Conservation (phyloP, 768 basidiomycete species). For the Nidularia pulvinata region DNA sequence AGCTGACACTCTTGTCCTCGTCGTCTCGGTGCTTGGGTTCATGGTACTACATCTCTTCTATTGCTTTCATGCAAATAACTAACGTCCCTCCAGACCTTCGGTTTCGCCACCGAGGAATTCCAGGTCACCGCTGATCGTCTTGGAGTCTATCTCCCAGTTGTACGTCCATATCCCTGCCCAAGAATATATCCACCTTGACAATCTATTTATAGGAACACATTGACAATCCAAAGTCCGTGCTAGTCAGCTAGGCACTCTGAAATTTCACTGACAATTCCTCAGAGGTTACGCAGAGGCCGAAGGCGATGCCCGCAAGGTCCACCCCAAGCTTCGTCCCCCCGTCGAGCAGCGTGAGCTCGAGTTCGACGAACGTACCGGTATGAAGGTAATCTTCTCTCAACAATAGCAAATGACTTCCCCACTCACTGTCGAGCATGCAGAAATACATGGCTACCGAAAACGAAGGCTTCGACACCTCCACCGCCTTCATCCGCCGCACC, state of each 20-base stretch:
- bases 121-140: conserved; percentile 73
- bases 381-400: conserved; percentile 52
- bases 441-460: conserved; percentile 79
- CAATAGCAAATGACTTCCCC: neutral
- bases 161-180: conserved; percentile 20
- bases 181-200: neutral
- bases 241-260: neutral
- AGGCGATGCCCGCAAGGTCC: conserved; percentile 70
- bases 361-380: conserved; percentile 74
- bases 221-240: conserved; percentile 68
- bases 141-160: conserved; percentile 75
- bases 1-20: conserved; percentile 60
- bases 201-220: conserved; percentile 58
- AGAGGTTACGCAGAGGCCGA: conserved; percentile 71
- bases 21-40: conserved; percentile 59
- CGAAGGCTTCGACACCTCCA: conserved; percentile 74
- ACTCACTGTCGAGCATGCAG: too few species aligned
- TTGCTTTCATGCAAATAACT: neutral
- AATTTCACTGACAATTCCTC: neutral
- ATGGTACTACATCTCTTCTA: conserved; percentile 29
- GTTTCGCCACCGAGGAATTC: conserved; percentile 66
- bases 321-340: conserved; percentile 75
- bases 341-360: conserved; percentile 73
- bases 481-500: conserved; percentile 61
- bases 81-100: conserved; percentile 44